A percentile compares a stretch with the other conserved stretches of the same genome.
These are phyloP conservation scores for Cercophora sp. DNA, from an alignment of 495 filamentous ascomycete species.

Conservation along the genomic window DNA sequence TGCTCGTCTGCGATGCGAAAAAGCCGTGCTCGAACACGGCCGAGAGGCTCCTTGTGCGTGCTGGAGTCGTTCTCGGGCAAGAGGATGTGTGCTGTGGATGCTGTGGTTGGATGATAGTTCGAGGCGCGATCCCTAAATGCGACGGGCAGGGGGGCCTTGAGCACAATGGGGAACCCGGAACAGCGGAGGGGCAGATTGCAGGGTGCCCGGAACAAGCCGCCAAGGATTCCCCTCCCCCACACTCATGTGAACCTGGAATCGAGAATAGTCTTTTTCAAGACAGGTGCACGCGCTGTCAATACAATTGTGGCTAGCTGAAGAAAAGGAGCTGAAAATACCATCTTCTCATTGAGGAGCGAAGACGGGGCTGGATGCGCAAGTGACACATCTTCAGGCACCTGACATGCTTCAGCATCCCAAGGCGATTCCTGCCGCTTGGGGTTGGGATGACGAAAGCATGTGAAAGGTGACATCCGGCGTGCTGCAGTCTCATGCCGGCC, in stretches of 20 bases:
- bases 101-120: constrained; percentile 29
- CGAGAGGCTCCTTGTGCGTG: too few species aligned
- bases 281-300: too few species aligned
- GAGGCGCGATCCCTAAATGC: not conserved
- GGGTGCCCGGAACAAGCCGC: not conserved
- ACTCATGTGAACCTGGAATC: not conserved
- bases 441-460: constrained; percentile 6
- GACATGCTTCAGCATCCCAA: not conserved
- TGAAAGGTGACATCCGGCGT: not conserved
- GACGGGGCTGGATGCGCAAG: too few species aligned
- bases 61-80: constrained; percentile 33
- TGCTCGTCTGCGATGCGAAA: not conserved
- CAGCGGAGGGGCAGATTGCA: not conserved
- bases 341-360: too few species aligned
- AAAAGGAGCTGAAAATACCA: too few species aligned
- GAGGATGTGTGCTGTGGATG: constrained; percentile 30
- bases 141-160: not conserved
- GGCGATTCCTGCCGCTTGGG: constrained; percentile 6
- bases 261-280: too few species aligned
- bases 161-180: not conserved
- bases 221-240: not conserved
- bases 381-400: too few species aligned
- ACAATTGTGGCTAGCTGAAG: too few species aligned
- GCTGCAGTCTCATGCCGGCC: not conserved
- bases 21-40: too few species aligned